These are phyloP conservation scores for Carallia brachiata DNA, from an alignment of 345 rosid genomes.

Conservation along the genomic window DNA sequence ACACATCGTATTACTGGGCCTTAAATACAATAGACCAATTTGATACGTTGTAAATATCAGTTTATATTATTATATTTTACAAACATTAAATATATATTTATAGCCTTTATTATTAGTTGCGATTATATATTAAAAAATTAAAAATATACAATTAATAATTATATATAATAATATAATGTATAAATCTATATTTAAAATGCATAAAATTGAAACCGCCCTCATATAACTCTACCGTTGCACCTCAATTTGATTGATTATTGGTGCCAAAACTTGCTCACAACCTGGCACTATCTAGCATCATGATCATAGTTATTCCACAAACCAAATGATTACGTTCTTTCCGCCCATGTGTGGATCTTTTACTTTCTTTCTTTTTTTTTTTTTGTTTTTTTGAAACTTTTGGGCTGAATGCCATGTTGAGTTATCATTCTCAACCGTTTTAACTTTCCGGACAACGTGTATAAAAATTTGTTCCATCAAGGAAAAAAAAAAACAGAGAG, in stretches of 20 bases:
- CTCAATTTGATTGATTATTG: constrained; percentile 9
- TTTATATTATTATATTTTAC: no score
- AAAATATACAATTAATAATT: no score
- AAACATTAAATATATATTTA: no score
- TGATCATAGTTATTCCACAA: constrained; percentile 14
- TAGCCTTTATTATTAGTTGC: no score
- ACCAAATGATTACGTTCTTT: constrained; percentile 26
- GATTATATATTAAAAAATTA: no score
- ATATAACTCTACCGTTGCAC: neutral
- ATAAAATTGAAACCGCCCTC: no score
- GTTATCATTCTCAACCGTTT: constrained; percentile 24
- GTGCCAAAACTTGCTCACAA: constrained; percentile 6
- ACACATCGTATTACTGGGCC: no score
- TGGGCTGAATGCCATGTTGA: constrained; percentile 4
- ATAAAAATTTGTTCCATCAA: neutral
- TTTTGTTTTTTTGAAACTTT: neutral
- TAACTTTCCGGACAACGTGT: constrained; percentile 10
- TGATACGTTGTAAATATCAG: no score
- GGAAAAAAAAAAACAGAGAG: no score
- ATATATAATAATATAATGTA: no score
- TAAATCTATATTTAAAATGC: no score
- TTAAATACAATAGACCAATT: no score
- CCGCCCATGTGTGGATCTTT: constrained; percentile 13
- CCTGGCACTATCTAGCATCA: constrained; percentile 14
- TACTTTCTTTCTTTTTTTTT: neutral